Evolutionary conservation across 306 rosid genomes (phyloP).

Genomic region (Benincasa hispida): DNA sequence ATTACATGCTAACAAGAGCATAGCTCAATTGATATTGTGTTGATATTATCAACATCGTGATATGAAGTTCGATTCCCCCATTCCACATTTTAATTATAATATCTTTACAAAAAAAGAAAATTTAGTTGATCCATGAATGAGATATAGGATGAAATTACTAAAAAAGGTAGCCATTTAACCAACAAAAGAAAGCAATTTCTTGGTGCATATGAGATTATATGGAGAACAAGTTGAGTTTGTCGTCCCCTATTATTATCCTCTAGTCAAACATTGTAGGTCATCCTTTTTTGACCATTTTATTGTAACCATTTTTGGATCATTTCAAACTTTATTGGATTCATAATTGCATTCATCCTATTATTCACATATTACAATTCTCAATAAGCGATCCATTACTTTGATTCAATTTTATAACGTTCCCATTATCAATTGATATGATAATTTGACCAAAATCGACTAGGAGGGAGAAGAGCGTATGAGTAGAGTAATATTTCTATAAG

Average conservation of each 20-base stretch:
- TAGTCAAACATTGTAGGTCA: not conserved
- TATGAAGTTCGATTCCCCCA: too few relatives aligned
- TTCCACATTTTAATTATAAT: too few relatives aligned
- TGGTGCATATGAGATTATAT: not conserved
- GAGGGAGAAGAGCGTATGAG: too few relatives aligned
- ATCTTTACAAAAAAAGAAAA: too few relatives aligned
- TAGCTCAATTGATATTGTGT: too few relatives aligned
- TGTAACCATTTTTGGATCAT: not conserved
- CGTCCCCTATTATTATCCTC: not conserved
- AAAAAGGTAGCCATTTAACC: not conserved
- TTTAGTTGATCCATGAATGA: not conserved
- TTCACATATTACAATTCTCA: not conserved
- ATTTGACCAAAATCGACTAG: too few relatives aligned
- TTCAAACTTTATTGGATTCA: not conserved
- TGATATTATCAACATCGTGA: too few relatives aligned
- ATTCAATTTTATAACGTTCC: too few relatives aligned
- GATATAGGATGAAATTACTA: not conserved
- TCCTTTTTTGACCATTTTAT: conserved; percentile 1
- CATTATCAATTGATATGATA: too few relatives aligned
- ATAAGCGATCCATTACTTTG: not conserved
- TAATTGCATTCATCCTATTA: not conserved
- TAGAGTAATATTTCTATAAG: too few relatives aligned
- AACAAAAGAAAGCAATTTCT: not conserved
- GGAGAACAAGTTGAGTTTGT: conserved; percentile 2
- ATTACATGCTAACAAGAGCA: too few relatives aligned